Percentiles rank a stretch among this genome's conserved stretches.
These are phyloP conservation scores for Acanthamoeba castellanii DNA, from an alignment of 208 protist genomes.

Conservation along the genomic window DNA sequence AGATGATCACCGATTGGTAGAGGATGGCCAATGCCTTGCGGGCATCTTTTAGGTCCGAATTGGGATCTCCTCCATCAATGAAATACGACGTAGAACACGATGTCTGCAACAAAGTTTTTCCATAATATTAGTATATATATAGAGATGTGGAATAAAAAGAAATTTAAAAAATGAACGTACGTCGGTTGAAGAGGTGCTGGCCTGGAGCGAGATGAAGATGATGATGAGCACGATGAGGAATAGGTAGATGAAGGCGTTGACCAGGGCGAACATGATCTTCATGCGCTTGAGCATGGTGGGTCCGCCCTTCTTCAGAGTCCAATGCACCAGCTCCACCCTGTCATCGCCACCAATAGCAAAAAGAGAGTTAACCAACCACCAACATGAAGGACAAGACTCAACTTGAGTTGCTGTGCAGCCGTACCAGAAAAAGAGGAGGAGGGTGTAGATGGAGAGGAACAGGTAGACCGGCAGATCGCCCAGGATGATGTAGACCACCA, in stretches of 20 bases:
- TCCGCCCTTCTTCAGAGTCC: not conserved
- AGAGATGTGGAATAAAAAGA: not conserved
- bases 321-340: slow-evolving; percentile 52
- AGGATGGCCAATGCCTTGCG: slow-evolving; percentile 14
- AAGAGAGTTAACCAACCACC: not conserved
- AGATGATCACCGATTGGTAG: slow-evolving; percentile 39
- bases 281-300: slow-evolving; percentile 11
- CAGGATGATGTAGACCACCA: slow-evolving; percentile 53
- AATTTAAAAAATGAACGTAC: not conserved
- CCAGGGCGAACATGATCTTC: slow-evolving; percentile 25
- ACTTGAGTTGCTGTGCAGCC: no score
- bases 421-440: slow-evolving; percentile 43
- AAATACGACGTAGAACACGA: slow-evolving; percentile 8
- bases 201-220: slow-evolving; percentile 5
- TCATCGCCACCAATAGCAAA: no score
- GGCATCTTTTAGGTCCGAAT: not conserved
- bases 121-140: no score
- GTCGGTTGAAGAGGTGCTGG: not conserved
- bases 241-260: slow-evolving; percentile 7
- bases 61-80: not conserved
- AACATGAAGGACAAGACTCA: not conserved
- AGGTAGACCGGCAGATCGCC: slow-evolving; percentile 44
- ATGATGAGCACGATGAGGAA: slow-evolving; percentile 37
- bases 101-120: not conserved
- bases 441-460: slow-evolving; percentile 52